phyloP scores from a whole-genome alignment of 176 grass and related monocot species.

The Aegilops bicornis region DNA sequence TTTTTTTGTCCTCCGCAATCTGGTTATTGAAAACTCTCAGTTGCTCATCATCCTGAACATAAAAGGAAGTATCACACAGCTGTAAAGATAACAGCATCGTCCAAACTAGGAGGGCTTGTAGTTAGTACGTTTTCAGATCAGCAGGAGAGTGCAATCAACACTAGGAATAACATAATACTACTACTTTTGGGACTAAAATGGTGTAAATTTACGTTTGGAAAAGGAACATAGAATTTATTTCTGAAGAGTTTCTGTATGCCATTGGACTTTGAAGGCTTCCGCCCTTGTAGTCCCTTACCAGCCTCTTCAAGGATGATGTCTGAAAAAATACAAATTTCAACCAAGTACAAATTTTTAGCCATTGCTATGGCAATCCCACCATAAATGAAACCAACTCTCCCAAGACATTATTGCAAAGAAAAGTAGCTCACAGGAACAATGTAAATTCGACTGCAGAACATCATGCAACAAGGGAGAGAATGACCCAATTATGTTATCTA shows the following conservation, averaged over 20 bases:
- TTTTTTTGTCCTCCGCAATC: slow-evolving; percentile 78
- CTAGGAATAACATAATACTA: not conserved
- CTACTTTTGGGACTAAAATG: not conserved
- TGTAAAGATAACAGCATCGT: slow-evolving; percentile 12
- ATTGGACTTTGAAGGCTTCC: slow-evolving; percentile 52
- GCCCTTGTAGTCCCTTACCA: slow-evolving; percentile 47
- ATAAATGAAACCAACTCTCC: not conserved
- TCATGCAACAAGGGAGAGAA: not conserved
- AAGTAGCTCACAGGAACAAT: not conserved
- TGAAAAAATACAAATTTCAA: slow-evolving; percentile 41
- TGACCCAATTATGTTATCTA: not conserved
- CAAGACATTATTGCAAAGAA: not conserved
- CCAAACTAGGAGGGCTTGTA: not conserved
- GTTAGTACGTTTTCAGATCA: slow-evolving; percentile 24
- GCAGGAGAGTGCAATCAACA: not conserved
- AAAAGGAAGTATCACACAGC: slow-evolving; percentile 27
- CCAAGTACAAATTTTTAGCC: not conserved
- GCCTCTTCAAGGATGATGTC: slow-evolving; percentile 54
- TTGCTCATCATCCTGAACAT: slow-evolving; percentile 81
- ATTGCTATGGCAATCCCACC: not conserved
- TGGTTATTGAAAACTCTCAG: slow-evolving; percentile 85
- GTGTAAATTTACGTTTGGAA: slow-evolving; percentile 61
- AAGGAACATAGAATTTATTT: slow-evolving; percentile 67
- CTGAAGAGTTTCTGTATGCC: slow-evolving; percentile 69
- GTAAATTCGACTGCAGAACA: not conserved